Percentiles rank a stretch among this genome's conserved stretches.
phyloP scores from a whole-genome alignment of 192 early-diverging fungal species.

The Oehlia diaphana region DNA sequence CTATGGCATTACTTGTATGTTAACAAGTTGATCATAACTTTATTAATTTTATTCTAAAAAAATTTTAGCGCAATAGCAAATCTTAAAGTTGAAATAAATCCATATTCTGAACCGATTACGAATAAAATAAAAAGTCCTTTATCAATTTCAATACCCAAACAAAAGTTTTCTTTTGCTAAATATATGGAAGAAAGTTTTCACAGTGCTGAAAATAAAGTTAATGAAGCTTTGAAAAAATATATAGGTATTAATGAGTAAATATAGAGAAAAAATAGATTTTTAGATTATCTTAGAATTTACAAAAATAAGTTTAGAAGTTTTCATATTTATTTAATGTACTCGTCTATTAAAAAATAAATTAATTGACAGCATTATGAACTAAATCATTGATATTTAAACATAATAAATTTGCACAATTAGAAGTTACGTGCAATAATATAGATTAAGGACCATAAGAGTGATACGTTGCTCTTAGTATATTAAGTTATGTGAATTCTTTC shows the following conservation, averaged over 20 bases:
- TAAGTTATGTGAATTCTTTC: too few species aligned
- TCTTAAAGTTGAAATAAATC: constrained; percentile 14
- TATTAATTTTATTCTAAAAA: background rate
- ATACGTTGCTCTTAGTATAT: too few species aligned
- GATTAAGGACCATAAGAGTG: too few species aligned
- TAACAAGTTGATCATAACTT: background rate
- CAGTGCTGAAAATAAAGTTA: constrained; percentile 8
- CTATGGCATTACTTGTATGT: background rate
- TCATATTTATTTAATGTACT: too few species aligned
- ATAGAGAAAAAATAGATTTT: too few species aligned
- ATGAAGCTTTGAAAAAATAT: constrained; percentile 16
- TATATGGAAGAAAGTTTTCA: constrained; percentile 7
- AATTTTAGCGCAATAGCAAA: constrained; percentile 1
- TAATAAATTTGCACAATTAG: too few species aligned
- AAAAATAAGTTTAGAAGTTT: too few species aligned
- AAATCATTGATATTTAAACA: too few species aligned
- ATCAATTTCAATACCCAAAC: background rate
- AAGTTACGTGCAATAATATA: too few species aligned
- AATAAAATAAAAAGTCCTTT: background rate
- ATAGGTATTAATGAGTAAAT: background rate
- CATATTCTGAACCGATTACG: background rate
- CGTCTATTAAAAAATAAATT: too few species aligned
- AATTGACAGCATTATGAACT: too few species aligned
- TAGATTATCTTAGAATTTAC: too few species aligned
- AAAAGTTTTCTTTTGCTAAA: background rate